Percentiles rank a stretch among this genome's conserved stretches.
Evolutionary conservation across 2,329 filamentous ascomycete genomes (phyloP).

Genomic region (Colletotrichum musicola): DNA sequence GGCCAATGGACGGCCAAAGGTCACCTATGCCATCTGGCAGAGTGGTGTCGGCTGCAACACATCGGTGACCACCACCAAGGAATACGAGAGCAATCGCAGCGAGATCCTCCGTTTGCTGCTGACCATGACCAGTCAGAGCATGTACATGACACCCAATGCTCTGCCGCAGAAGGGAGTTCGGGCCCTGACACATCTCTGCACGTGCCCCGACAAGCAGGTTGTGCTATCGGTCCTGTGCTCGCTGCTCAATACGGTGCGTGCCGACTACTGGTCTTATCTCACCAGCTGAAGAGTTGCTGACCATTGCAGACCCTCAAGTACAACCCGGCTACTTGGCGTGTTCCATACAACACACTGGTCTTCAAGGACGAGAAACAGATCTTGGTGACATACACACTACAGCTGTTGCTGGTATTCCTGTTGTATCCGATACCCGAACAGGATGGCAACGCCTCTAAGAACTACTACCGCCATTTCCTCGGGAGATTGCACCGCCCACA

Average conservation of each 20-base stretch:
- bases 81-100: constrained; percentile 91
- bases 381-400: constrained; percentile 90
- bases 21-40: constrained; percentile 97
- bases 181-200: constrained; percentile 89
- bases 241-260: constrained; percentile 87
- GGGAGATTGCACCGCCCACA: constrained; percentile 91
- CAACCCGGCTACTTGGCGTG: constrained; percentile 92
- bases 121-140: constrained; percentile 88
- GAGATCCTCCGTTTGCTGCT: constrained; percentile 90
- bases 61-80: constrained; percentile 87
- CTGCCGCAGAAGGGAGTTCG: constrained; percentile 87
- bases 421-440: constrained; percentile 90
- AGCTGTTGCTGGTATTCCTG: constrained; percentile 87
- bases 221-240: constrained; percentile 93
- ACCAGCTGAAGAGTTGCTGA: constrained; percentile 7
- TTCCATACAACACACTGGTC: constrained; percentile 92
- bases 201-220: constrained; percentile 89
- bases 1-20: constrained; percentile 79
- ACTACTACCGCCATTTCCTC: constrained; percentile 93
- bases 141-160: constrained; percentile 87
- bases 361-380: constrained; percentile 93
- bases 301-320: constrained; percentile 86
- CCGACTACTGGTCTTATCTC: neutral
- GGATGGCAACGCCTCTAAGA: constrained; percentile 77
- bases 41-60: constrained; percentile 97